These are phyloP conservation scores for Striga hermonthica DNA, from an alignment of 305 asterid species.

Conservation along the genomic window DNA sequence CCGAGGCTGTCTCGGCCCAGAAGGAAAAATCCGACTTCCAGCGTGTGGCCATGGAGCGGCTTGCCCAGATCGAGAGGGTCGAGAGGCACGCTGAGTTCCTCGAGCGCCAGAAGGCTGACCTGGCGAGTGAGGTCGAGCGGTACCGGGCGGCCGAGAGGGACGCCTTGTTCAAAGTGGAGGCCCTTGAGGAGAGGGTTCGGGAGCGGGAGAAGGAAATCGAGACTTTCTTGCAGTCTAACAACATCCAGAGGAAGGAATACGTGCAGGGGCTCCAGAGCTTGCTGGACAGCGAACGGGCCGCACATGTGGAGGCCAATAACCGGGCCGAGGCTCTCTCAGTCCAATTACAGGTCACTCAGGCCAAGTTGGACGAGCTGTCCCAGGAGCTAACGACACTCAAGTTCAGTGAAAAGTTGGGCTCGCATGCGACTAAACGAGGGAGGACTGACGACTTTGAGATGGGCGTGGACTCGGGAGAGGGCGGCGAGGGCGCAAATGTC, in stretches of 20 bases:
- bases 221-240: constrained; percentile 61
- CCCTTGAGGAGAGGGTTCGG: constrained; percentile 64
- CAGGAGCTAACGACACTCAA: constrained; percentile 71
- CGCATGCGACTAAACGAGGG: constrained; percentile 63
- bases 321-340: constrained; percentile 82
- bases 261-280: constrained; percentile 73
- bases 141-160: constrained; percentile 66
- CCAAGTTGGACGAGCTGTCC: constrained; percentile 68
- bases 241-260: constrained; percentile 67
- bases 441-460: constrained; percentile 73
- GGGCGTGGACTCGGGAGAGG: constrained; percentile 65
- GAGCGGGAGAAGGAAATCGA: constrained; percentile 83
- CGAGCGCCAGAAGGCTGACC: constrained; percentile 62
- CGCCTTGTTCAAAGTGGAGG: constrained; percentile 57
- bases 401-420: constrained; percentile 61
- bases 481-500: constrained; percentile 31
- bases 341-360: constrained; percentile 83
- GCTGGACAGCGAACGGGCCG: constrained; percentile 73
- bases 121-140: constrained; percentile 52
- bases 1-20: constrained; percentile 81
- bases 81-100: constrained; percentile 64
- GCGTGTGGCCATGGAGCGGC: constrained; percentile 70
- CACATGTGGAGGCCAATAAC: constrained; percentile 77
- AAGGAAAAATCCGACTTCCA: constrained; percentile 70
- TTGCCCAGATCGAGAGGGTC: constrained; percentile 72